Evolutionary conservation across 1,284 basidiomycete species (phyloP), one percentile per base, ranked within the genome.

Genomic region (Macrocystidia cucumis): DNA sequence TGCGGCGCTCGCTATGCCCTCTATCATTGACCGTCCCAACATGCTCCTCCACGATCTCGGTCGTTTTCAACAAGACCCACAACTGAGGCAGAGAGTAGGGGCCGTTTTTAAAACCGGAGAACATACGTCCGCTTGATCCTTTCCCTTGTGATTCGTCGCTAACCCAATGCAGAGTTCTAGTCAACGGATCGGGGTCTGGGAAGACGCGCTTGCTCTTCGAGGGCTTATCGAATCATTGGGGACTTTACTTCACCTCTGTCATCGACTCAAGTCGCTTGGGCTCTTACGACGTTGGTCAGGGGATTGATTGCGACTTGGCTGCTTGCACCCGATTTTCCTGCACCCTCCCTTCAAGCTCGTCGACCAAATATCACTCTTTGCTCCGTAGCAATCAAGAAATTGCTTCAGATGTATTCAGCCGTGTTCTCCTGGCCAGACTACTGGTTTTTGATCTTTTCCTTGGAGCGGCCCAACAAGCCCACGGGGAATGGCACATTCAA

Each of bases 141-240:
- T 2, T 31, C 37, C 28, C 23, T 8, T 20, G 12, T n/a, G n/a
- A 2, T 13, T n/a, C 9, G 12, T 23, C 35, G 14, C 36, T 42
- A 29, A 43, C 32, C 9, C 33, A 3, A 20, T 29, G 4, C 32
- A 65, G 62, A 11, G 62, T 66, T 35, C 52, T 67, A n/a, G 58
- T 67, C 20, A 67, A 67, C 29, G 62, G 62, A 0, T 65, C 63
- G 14, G 63, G 63, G 6, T 65, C 64, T 2, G 63, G 63, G 16
- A 67, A 67, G 41, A 66, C 63, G 3, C 50, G 63, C 11, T 49
- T 67, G 8, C 45, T 66, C 4, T 44, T 65, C 9, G 63, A 65
- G 40, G 63, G 63, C n/a, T 51, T 66, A 3, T 66, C 62, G 37
- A 43, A 54, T 19, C 45, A 60, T 29, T 67, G 64, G 64, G 64